A percentile compares a stretch with the other conserved stretches of the same genome.
Evolutionary conservation across 345 rosid genomes (phyloP).

Genomic region (Gossypium sturtianum): DNA sequence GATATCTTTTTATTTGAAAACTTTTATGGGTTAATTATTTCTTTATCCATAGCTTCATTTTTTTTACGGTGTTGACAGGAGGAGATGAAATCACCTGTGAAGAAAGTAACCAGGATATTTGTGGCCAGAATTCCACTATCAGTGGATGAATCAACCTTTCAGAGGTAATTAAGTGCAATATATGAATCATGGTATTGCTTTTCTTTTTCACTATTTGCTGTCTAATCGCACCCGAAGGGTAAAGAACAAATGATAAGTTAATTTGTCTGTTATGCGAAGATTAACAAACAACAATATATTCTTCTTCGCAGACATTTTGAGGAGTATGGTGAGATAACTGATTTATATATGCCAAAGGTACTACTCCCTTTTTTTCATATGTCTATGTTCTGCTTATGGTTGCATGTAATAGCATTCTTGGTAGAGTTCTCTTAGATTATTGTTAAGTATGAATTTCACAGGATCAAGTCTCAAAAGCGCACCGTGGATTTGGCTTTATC

Average conservation of each 20-base stretch:
- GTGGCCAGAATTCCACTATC: conserved; percentile 89
- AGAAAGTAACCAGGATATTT: conserved; percentile 83
- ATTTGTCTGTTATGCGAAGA: conserved; percentile 2
- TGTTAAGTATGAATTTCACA: conserved; percentile 19
- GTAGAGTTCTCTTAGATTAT: background rate
- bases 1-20: background rate
- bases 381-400: background rate
- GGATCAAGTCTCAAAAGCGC: conserved; percentile 88
- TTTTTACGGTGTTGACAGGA: conserved; percentile 44
- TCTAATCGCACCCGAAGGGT: background rate
- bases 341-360: conserved; percentile 97
- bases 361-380: conserved; percentile 21
- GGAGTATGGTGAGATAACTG: conserved; percentile 87
- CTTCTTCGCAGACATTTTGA: conserved; percentile 75
- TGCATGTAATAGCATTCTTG: background rate
- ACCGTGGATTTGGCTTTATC: conserved; percentile 94
- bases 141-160: conserved; percentile 71
- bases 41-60: background rate
- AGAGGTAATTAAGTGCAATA: conserved; percentile 46
- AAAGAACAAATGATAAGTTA: background rate
- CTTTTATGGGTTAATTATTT: background rate
- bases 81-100: conserved; percentile 89
- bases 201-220: background rate
- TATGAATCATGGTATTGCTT: background rate
- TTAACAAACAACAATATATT: conserved; percentile 5